Evolutionary conservation across 2,329 filamentous ascomycete genomes (phyloP).

Genomic region (Aspergillus bombycis): DNA sequence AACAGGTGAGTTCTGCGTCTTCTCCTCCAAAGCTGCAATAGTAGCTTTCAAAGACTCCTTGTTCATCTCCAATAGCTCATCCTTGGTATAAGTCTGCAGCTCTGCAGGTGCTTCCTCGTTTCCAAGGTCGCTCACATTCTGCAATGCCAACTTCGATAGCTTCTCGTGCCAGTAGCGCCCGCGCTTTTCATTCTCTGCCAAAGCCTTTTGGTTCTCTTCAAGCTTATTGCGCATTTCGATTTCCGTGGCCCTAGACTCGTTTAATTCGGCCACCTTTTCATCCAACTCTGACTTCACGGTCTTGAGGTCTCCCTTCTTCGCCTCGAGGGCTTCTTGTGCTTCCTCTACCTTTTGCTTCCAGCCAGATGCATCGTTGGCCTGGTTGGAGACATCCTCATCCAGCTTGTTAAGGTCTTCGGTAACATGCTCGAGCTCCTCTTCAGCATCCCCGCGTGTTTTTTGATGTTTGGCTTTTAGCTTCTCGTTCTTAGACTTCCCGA

Average conservation of each 20-base stretch:
- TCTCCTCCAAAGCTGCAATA: slow-evolving; percentile 70
- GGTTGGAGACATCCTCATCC: slow-evolving; percentile 75
- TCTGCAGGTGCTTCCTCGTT: slow-evolving; percentile 53
- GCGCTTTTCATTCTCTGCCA: slow-evolving; percentile 83
- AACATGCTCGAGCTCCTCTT: slow-evolving; percentile 75
- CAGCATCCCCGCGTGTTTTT: slow-evolving; percentile 77
- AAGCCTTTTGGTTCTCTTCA: slow-evolving; percentile 89
- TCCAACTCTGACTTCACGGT: slow-evolving; percentile 83
- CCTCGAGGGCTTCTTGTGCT: slow-evolving; percentile 73
- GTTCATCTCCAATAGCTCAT: slow-evolving; percentile 66
- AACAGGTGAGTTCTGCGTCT: slow-evolving; percentile 81
- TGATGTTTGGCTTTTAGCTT: slow-evolving; percentile 88
- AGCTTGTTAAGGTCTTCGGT: slow-evolving; percentile 74
- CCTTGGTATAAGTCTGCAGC: slow-evolving; percentile 77
- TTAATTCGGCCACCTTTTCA: slow-evolving; percentile 80
- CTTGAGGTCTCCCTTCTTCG: slow-evolving; percentile 79
- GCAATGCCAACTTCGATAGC: slow-evolving; percentile 77
- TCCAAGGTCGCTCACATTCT: slow-evolving; percentile 74
- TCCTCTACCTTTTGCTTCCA: slow-evolving; percentile 76
- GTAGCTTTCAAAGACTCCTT: slow-evolving; percentile 65
- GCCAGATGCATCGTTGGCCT: slow-evolving; percentile 74
- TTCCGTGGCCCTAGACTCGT: slow-evolving; percentile 83
- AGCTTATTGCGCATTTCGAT: slow-evolving; percentile 99
- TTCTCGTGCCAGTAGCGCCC: slow-evolving; percentile 89
- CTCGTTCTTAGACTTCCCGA: slow-evolving; percentile 87